These are phyloP conservation scores for Fusarium clavum DNA, from an alignment of 2,329 filamentous ascomycete species.

Conservation along the genomic window DNA sequence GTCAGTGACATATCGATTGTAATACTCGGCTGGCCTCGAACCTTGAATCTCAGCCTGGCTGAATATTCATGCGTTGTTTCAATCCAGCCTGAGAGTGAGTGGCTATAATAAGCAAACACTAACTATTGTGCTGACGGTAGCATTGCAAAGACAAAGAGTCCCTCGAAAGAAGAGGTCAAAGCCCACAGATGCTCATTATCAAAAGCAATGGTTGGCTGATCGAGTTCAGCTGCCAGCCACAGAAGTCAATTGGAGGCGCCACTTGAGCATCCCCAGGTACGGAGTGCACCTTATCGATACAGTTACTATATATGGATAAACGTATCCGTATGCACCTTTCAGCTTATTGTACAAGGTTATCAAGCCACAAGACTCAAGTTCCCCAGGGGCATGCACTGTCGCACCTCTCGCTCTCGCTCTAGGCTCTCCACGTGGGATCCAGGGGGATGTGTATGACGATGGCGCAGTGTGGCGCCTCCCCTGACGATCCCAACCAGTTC, in stretches of 20 bases:
- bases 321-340: not conserved
- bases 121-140: slow-evolving; percentile 2
- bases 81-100: slow-evolving; percentile 2
- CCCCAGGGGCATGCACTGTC: slow-evolving; percentile 20
- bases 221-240: slow-evolving; percentile 29
- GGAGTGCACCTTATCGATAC: not conserved
- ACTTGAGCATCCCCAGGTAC: slow-evolving; percentile 6
- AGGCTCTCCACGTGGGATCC: slow-evolving; percentile 33
- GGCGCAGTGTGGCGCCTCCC: slow-evolving; percentile 34
- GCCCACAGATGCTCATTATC: slow-evolving; percentile 6
- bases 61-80: slow-evolving; percentile 18
- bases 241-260: slow-evolving; percentile 15
- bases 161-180: slow-evolving; percentile 21
- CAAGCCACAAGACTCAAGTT: slow-evolving; percentile 32
- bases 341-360: slow-evolving; percentile 17
- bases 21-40: not conserved
- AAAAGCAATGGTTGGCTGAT: slow-evolving; percentile 11
- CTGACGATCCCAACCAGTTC: slow-evolving; percentile 36
- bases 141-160: slow-evolving; percentile 21
- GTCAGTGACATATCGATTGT: slow-evolving; percentile 28
- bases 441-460: slow-evolving; percentile 29
- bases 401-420: not conserved
- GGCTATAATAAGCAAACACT: not conserved
- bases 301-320: not conserved
- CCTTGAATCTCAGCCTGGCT: not conserved